Evolutionary conservation across 2,329 filamentous ascomycete genomes (phyloP).

Genomic region (Cercospora brassicicola): DNA sequence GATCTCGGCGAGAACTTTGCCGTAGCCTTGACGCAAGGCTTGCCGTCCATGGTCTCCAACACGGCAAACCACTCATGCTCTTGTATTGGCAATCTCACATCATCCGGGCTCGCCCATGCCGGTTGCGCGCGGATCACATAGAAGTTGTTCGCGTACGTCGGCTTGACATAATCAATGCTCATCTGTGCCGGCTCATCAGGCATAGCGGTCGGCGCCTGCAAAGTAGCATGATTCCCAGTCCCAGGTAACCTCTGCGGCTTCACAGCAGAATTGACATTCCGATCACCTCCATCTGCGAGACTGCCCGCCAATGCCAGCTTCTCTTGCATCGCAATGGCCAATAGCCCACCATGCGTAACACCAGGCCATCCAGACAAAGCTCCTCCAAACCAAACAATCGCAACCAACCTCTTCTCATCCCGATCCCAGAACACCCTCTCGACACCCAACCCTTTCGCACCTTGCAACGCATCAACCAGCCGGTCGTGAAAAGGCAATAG

Average conservation of each 20-base stretch:
- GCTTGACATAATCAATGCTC: slow-evolving; percentile 61
- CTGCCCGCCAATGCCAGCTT: slow-evolving; percentile 64
- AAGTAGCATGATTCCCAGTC: slow-evolving; percentile 36
- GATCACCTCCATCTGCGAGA: slow-evolving; percentile 45
- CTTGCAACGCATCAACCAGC: slow-evolving; percentile 40
- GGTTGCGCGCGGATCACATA: slow-evolving; percentile 61
- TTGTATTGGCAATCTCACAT: slow-evolving; percentile 27
- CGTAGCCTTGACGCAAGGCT: slow-evolving; percentile 57
- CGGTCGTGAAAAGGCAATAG: slow-evolving; percentile 21
- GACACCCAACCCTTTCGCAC: slow-evolving; percentile 45
- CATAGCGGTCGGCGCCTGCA: slow-evolving; percentile 21
- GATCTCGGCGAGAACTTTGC: slow-evolving; percentile 32
- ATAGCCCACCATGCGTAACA: slow-evolving; percentile 68
- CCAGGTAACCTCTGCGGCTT: slow-evolving; percentile 37
- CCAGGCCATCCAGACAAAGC: slow-evolving; percentile 68
- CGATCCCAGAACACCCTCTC: slow-evolving; percentile 67
- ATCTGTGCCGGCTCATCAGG: slow-evolving; percentile 42
- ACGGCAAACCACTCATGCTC: slow-evolving; percentile 53
- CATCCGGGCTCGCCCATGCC: slow-evolving; percentile 24
- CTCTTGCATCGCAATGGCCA: slow-evolving; percentile 70
- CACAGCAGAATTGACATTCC: slow-evolving; percentile 28
- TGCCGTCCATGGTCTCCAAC: slow-evolving; percentile 57
- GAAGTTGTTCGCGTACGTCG: slow-evolving; percentile 60
- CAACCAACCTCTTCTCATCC: slow-evolving; percentile 58
- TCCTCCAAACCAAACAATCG: slow-evolving; percentile 68